These are phyloP conservation scores for Candida ficus DNA, from an alignment of 805 yeast genomes.

Conservation along the genomic window DNA sequence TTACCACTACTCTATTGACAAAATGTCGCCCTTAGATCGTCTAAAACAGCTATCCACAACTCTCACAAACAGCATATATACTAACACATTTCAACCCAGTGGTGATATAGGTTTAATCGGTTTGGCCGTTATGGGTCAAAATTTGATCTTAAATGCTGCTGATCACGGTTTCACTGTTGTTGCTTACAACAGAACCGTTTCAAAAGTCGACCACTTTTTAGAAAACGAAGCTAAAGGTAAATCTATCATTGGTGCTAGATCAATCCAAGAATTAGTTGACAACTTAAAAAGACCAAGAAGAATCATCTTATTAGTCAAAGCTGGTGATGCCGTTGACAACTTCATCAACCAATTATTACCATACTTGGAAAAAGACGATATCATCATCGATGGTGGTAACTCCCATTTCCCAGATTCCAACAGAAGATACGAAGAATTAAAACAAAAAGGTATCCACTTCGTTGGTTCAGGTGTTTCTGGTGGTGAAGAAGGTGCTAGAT, in stretches of 20 bases:
- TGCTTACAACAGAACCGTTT: constrained; percentile 96
- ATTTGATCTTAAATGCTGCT: constrained; percentile 94
- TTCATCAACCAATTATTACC: constrained; percentile 88
- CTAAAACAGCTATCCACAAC: constrained; percentile 9
- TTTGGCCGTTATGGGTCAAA: constrained; percentile 99
- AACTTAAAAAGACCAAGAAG: constrained; percentile 97
- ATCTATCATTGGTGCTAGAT: constrained; percentile 91
- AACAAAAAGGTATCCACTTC: constrained; percentile 79
- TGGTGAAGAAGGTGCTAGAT: constrained; percentile 99
- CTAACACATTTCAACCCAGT: constrained; percentile 31
- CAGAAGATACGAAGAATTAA: constrained; percentile 91
- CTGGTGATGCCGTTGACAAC: constrained; percentile 91
- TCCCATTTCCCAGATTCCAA: constrained; percentile 98
- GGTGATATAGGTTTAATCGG: constrained; percentile 99
- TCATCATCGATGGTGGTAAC: constrained; percentile 99
- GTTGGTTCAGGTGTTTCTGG: constrained; percentile 99
- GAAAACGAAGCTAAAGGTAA: constrained; percentile 96
- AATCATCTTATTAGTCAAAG: constrained; percentile 89
- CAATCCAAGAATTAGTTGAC: constrained; percentile 80
- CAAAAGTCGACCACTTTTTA: constrained; percentile 92
- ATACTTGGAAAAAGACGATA: constrained; percentile 91
- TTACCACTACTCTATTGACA: background rate
- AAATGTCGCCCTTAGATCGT: constrained; percentile 10
- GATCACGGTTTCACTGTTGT: constrained; percentile 98
- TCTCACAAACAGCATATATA: constrained; percentile 3